Percentiles rank a stretch among this genome's conserved stretches.
Evolutionary conservation across 371 early-diverging fungal genomes (phyloP).

Genomic region (Haplosporangium sp.): DNA sequence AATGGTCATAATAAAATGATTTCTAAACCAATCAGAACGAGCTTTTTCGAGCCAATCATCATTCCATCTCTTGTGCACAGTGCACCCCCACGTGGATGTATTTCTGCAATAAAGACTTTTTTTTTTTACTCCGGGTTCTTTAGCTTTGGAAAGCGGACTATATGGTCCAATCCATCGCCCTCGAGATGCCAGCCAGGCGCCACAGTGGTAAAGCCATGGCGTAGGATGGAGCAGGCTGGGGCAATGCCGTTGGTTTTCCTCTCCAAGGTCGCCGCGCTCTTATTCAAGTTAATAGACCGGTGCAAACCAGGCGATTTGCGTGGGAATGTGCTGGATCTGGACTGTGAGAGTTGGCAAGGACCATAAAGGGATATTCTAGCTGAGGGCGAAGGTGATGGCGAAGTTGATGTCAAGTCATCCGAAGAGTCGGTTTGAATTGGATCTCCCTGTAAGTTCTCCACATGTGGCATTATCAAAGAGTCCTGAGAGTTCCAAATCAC

Average conservation of each 20-base stretch:
- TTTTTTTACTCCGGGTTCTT: constrained; percentile 1
- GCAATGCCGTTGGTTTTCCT: not conserved
- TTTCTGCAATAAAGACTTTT: not conserved
- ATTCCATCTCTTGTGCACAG: too few relatives aligned
- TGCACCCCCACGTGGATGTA: not conserved
- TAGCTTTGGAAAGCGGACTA: constrained; percentile 26
- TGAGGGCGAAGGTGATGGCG: not conserved
- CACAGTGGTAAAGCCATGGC: constrained; percentile 28
- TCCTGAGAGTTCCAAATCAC: constrained; percentile 15
- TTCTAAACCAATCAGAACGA: not conserved
- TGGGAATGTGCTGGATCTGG: not conserved
- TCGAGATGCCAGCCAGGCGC: constrained; percentile 38
- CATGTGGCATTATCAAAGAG: not conserved
- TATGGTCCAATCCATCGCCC: constrained; percentile 39
- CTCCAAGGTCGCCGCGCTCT: not conserved
- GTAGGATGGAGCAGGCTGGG: constrained; percentile 11
- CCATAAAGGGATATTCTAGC: not conserved
- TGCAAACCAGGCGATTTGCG: not conserved
- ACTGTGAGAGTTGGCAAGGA: not conserved
- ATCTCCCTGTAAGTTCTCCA: not conserved
- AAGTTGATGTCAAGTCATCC: not conserved
- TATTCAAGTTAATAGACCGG: constrained; percentile 6
- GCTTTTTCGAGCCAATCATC: too few relatives aligned
- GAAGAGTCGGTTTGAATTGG: not conserved
- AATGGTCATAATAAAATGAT: too few relatives aligned